Evolutionary conservation across 176 grass and related monocot genomes (phyloP).

Genomic region (Urochloa ruziziensis): DNA sequence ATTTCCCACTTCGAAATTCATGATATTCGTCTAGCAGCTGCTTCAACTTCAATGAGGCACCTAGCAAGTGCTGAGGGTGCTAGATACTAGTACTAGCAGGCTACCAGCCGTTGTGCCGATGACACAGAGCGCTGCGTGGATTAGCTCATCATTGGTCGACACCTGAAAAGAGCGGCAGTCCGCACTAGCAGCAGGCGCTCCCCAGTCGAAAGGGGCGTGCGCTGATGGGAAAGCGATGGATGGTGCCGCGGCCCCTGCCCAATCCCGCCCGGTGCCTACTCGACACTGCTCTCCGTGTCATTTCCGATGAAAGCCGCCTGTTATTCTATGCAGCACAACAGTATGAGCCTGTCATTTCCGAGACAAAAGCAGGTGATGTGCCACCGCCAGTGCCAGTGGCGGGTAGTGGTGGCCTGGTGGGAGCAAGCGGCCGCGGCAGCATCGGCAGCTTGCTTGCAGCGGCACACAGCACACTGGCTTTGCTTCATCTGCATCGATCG

Average conservation of each 20-base stretch:
- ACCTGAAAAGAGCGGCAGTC: conserved; percentile 35
- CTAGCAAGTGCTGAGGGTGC: not conserved
- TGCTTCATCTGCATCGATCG: not conserved
- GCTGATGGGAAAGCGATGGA: conserved; percentile 33
- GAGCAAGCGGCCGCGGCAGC: not conserved
- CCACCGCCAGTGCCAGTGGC: not conserved
- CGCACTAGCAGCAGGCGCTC: not conserved
- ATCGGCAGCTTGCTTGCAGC: not conserved
- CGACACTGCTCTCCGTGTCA: conserved; percentile 59
- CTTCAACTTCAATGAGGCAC: not conserved
- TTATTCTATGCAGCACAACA: conserved; percentile 69
- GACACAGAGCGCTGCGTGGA: not conserved
- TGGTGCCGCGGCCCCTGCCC: conserved; percentile 18
- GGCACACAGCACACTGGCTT: not conserved
- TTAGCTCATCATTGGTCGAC: conserved; percentile 11
- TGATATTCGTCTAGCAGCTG: not conserved
- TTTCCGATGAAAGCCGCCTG: conserved; percentile 72
- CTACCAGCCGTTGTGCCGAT: not conserved
- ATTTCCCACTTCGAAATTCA: not conserved
- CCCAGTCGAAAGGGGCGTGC: not conserved
- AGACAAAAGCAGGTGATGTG: conserved; percentile 73
- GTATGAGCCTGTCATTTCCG: conserved; percentile 72
- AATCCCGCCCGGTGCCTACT: conserved; percentile 38
- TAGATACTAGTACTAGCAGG: not conserved
- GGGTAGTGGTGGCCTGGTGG: not conserved